Evolutionary conservation across 805 yeast species (phyloP), one percentile per base, ranked within the genome.

Genomic region (Starmera caribaea): DNA sequence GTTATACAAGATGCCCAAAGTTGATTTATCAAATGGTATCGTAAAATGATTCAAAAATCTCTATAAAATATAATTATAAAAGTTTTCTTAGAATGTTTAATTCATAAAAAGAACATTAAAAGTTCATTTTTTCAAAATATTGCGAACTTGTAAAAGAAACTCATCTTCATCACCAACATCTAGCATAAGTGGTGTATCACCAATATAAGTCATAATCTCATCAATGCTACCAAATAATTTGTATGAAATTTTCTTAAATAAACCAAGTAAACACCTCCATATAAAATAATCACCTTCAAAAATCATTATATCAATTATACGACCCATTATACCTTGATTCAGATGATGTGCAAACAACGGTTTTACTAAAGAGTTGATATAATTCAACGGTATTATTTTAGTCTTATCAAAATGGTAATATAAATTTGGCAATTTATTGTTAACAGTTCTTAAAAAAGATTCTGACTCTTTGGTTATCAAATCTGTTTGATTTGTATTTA

Each of bases 271-370:
- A 10, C 70, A 66, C 16, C 81, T 65, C 34, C 76, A 57, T 37
- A 81, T 51, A 45, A 78, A 65, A 2, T 69, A 57, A 46, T 75
- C 83, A 8, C 80, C 78, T 51, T 79, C 86, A 52, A 79, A 78
- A 10, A 79, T 53, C 52, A 68, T 68, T 5, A 80, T 62, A 52
- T 81, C 89, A 44, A 81, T 49, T 7, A 81, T 46, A 13, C 76
- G 66, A 21, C 68, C 59, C 8, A 72, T 54, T 1, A 69, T 55
- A 29, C 77, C 79, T 36, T 73, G 56, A 11, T 65, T 53, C 34
- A 78, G 50, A 21, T 67, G 62, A 37, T 63, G 58, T 2, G 77
- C 53, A 49, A 79, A 73, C 15, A 76, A 43, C 10, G 66, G 59
- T 16, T 71, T 49, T 3, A 77, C 45, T 38, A 76, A 48, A 3